These are phyloP conservation scores for Eucalyptus urophylla DNA, from an alignment of 345 rosid species.

Conservation along the genomic window DNA sequence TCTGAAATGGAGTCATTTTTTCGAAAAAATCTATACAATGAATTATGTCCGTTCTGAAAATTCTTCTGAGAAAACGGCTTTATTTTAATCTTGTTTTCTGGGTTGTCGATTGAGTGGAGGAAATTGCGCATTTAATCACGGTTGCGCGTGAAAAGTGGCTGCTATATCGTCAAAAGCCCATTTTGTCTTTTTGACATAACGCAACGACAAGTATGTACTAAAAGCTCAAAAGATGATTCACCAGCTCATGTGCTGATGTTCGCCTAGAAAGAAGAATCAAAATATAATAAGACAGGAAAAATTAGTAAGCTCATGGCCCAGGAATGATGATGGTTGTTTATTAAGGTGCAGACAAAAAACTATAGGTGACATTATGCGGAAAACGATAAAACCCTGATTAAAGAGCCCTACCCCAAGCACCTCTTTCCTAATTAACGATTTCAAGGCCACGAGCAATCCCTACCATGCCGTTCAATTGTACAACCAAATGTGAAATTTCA, in stretches of 20 bases:
- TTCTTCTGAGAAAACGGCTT: not conserved
- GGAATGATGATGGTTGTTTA: not conserved
- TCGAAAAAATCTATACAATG: accelerated
- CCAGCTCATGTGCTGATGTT: not conserved
- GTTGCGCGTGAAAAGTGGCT: not conserved
- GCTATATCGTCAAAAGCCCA: not conserved
- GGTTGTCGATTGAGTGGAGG: not conserved
- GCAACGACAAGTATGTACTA: not conserved
- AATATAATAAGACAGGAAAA: not conserved
- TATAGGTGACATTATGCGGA: not conserved
- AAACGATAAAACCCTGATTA: not conserved
- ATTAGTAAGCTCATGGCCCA: not conserved
- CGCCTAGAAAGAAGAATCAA: not conserved
- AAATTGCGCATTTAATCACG: not conserved
- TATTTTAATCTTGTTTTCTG: accelerated
- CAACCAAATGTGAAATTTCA: not conserved
- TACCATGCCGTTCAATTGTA: not conserved
- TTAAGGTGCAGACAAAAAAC: not conserved
- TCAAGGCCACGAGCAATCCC: not conserved
- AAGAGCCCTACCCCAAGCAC: not conserved
- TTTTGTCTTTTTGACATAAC: not conserved
- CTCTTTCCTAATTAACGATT: not conserved
- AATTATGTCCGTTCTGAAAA: not conserved
- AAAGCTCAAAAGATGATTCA: not conserved
- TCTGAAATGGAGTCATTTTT: not conserved